These are phyloP conservation scores for Afroboletus lepidellus DNA, from an alignment of 1,284 basidiomycete species.

Conservation along the genomic window DNA sequence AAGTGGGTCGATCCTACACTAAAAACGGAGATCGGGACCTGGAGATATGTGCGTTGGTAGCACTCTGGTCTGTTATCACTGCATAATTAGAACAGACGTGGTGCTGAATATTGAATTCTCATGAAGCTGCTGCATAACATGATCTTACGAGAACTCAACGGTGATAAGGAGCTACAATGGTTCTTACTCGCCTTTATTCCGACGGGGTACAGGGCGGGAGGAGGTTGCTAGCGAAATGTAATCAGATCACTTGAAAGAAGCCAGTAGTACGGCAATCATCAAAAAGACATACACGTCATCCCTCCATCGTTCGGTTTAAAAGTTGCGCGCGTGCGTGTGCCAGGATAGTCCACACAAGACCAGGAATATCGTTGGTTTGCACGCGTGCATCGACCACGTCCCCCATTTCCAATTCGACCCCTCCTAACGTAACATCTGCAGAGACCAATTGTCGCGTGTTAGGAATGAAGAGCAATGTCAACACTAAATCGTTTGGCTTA, in stretches of 20 bases:
- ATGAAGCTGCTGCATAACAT: neutral
- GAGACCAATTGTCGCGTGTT: slow-evolving; percentile 62
- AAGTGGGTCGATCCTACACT: no score
- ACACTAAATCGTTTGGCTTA: slow-evolving; percentile 38
- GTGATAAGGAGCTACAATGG: neutral
- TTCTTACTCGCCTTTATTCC: neutral
- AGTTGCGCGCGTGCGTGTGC: slow-evolving; percentile 36
- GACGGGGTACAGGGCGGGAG: neutral
- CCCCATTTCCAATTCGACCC: slow-evolving; percentile 50
- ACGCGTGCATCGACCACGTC: slow-evolving; percentile 65
- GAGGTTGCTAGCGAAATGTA: neutral
- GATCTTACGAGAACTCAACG: neutral
- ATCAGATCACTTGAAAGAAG: neutral
- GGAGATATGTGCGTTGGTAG: no score
- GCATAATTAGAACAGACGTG: no score
- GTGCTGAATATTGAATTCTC: neutral
- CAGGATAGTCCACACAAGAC: slow-evolving; percentile 66
- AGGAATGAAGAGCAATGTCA: slow-evolving; percentile 65
- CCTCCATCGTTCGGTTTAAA: neutral
- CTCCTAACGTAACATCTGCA: slow-evolving; percentile 50
- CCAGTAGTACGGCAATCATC: neutral
- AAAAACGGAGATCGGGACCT: no score
- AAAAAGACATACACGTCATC: neutral
- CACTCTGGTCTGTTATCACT: no score
- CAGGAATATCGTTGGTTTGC: slow-evolving; percentile 67